Evolutionary conservation across 139 green algal genomes (phyloP), one percentile per base, ranked within the genome.

Genomic region (Gonium pectorale): DNA sequence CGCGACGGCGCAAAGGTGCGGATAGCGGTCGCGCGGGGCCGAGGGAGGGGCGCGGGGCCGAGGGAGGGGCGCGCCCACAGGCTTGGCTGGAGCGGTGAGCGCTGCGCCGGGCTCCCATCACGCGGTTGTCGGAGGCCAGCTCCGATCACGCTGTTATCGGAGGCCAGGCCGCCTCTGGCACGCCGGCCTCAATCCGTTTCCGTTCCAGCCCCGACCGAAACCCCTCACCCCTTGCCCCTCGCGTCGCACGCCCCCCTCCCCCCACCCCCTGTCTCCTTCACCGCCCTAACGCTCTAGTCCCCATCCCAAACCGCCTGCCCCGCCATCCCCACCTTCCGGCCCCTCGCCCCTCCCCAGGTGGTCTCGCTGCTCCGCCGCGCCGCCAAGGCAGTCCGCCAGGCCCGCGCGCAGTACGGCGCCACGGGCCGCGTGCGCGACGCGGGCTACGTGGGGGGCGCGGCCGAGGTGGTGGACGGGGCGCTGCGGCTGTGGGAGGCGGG

Each of bases 361-460:
- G 31, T 98, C 83, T 68, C 90, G 15, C 92, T 90, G 71, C 90
- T 99, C 7, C 96, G 96, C 63, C 87, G 96, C 1, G 96, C 96
- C 0, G 87, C 98, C 41, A 95, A 94, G 88, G 92, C 96, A 26
- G 96, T 95, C 19, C 89, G 94, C 41, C 89, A 93, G 9, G 94
- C 91, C n/a, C 94, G 97, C 87, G 90, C 95, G 81, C 93, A 96
- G 90, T 79, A 44, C 43, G 69, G 31, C 26, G 46, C 54, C 15
- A 60, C 44, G 11, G 73, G 41, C 24, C 40, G 69, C 9, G 56
- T 67, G 27, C 68, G 81, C 15, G 43, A 81, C 56, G 62, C 56
- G 13, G 21, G 43, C 35, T 87, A 89, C 51, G 27, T 94, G 38
- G 46, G 51, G 22, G 88, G 97, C 62, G 96, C 96, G 85, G 90